These are phyloP conservation scores for Aureobasidium lini DNA, from an alignment of 2,329 filamentous ascomycete species.

Conservation along the genomic window DNA sequence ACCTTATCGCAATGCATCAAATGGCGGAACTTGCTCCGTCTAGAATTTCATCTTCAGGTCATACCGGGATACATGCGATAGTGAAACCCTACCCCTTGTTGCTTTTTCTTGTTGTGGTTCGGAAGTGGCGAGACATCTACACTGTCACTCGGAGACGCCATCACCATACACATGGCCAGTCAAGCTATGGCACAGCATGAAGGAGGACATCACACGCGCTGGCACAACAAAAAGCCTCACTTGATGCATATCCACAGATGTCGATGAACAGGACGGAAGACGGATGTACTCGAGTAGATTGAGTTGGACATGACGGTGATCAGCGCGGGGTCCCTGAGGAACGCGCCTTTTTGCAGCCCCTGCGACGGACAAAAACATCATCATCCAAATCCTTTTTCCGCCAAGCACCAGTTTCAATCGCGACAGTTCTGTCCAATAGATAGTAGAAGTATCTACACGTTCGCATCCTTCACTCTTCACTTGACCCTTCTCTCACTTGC, in stretches of 20 bases:
- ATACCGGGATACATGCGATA: background rate
- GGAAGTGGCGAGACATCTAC: background rate
- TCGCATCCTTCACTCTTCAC: constrained; percentile 1
- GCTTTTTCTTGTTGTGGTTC: background rate
- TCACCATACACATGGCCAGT: background rate
- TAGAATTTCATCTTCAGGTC: background rate
- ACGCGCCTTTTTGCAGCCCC: constrained; percentile 3
- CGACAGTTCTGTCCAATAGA: background rate
- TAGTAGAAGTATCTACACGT: constrained; percentile 4
- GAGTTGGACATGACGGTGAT: background rate
- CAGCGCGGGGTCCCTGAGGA: background rate
- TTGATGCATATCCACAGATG: background rate
- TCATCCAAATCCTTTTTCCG: background rate
- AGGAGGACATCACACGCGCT: background rate
- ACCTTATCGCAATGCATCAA: background rate
- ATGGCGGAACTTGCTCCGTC: background rate
- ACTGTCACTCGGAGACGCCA: background rate
- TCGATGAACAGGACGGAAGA: background rate
- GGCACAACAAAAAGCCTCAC: constrained; percentile 3
- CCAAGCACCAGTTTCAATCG: background rate
- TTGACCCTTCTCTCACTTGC: background rate
- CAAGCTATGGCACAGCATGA: background rate
- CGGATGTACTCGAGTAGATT: background rate
- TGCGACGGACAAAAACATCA: constrained; percentile 7
- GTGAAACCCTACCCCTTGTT: background rate